A percentile compares a stretch with the other conserved stretches of the same genome.
These are phyloP conservation scores for Leccinum subtestaceum DNA, from an alignment of 768 basidiomycete genomes.

Conservation along the genomic window DNA sequence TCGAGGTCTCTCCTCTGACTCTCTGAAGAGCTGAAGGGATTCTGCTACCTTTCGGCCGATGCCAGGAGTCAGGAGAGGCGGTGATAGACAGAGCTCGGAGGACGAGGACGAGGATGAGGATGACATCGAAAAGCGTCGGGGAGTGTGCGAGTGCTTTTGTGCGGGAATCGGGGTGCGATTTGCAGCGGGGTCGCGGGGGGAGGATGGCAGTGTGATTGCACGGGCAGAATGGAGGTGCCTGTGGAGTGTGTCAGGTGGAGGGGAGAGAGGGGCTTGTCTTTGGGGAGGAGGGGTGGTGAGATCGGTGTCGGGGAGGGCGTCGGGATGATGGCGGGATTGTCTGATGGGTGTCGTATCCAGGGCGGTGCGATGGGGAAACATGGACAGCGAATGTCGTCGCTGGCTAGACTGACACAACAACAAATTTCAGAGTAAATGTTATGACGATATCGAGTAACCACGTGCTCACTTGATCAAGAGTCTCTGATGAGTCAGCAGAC, in stretches of 20 bases:
- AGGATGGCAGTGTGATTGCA: constrained; percentile 33
- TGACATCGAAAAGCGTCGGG: constrained; percentile 33
- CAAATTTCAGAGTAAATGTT: constrained; percentile 16
- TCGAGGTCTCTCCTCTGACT: constrained; percentile 48
- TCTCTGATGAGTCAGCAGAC: constrained; percentile 33
- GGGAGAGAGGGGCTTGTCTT: constrained; percentile 21
- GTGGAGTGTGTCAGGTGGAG: constrained; percentile 35
- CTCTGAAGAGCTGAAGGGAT: constrained; percentile 78
- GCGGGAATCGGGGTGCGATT: constrained; percentile 7
- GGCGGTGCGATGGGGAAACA: background rate
- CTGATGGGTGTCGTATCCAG: background rate
- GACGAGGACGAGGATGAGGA: constrained; percentile 29
- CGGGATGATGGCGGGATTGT: constrained; percentile 1
- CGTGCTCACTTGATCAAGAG: constrained; percentile 29
- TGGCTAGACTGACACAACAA: background rate
- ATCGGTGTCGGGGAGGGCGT: background rate
- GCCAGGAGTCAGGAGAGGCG: constrained; percentile 31
- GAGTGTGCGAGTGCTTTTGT: constrained; percentile 34
- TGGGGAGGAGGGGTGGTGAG: constrained; percentile 1
- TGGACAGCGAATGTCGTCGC: background rate
- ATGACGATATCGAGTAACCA: constrained; percentile 37
- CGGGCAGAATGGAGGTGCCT: constrained; percentile 25
- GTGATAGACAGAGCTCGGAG: constrained; percentile 2
- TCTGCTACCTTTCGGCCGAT: constrained; percentile 84
- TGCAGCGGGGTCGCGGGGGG: constrained; percentile 21